Evolutionary conservation across 208 protist genomes (phyloP), one percentile per base, ranked within the genome.

Genomic region (Crithidia sp.): DNA sequence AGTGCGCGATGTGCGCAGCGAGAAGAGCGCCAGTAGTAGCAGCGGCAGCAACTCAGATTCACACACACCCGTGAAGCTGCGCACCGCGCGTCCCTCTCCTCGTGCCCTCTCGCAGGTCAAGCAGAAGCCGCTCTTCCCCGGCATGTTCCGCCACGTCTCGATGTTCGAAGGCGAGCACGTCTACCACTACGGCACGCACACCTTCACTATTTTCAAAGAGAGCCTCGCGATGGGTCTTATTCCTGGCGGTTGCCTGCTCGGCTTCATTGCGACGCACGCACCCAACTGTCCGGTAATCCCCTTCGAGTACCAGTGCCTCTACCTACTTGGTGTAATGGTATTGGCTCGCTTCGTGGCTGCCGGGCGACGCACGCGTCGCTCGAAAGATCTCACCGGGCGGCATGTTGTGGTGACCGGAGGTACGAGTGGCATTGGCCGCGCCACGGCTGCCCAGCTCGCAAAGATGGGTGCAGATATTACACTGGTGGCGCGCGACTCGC

Each of bases 141-240:
- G 87, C 49, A 84, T 82, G 79, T 83, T 79, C 43, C 76, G 73
- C 16, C 65, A 79, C 12, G 87, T 92, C 41, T 74, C 71, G 7
- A 56, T 72, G 52, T 95, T 95, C 79, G 89, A 91, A 39, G 88
- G 91, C n/a, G 83, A 94, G 65, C 74, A 92, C 70, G 76, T 77
- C 14, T 95, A 94, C 80, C 50, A 88, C 74, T 92, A 95, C 79
- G 87, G 84, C 19, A 66, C 60, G 39, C 86, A 95, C 77, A 90
- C 87, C 43, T 86, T 82, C 56, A 70, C 77, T n/a, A 89, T 95
- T 12, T 54, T 91, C 40, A 68, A 81, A 10, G 88, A 95, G 61
- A 82, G 83, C 50, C 61, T 71, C 7, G 81, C 81, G 5, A 72
- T 94, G 50, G 70, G 67, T 17, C 66, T 90, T 10, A 47, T 95